Evolutionary conservation across 2,329 filamentous ascomycete species (phyloP), one percentile per base, ranked within the genome.

Genomic region (Xylariomycetidae sp.): DNA sequence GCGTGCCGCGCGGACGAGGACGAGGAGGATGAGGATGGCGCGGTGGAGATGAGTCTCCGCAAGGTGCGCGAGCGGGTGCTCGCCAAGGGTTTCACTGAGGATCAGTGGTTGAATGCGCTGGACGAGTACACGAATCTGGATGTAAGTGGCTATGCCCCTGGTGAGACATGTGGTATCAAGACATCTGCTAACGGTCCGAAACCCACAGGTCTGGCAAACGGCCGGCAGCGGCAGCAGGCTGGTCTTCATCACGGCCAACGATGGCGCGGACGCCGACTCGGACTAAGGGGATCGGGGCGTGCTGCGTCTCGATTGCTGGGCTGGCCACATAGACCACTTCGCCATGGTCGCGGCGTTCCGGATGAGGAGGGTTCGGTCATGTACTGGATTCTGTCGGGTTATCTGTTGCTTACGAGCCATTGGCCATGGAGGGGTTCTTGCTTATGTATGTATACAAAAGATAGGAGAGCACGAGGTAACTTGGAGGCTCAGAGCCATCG

Each of bases 81-180:
- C 50, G 92, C 89, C 33, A 95, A 95, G 73, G 92, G 92, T 3
- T 98, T 95, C 61, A 98, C 90, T 0, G 82, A 88, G 45, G 87
- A 96, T 60, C 89, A 98, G 61, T 88, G 95, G 65, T 72, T 85
- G 53, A 75, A 76, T 47, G 82, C 89, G 14, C 71, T 98, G 56
- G 82, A 95, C 42, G 90, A 95, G 67, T 96, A 98, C 62, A 81
- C 85, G 3, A 69, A 76, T 46, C 65, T 94, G 40, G 85, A 95
- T 68, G 92, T 96, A 69, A 86, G 89, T 82, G 39, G 44, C 65
- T 77, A 56, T 13, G 3, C 5, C 9, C n/a, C 10, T 19, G 9
- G 27, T 15, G 10, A 19, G n/a, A 25, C 12, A 23, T 25, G 10
- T 10, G 14, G 12, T 16, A 23, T 25, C 18, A 22, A n/a, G 29